phyloP scores from a whole-genome alignment of 2,329 filamentous ascomycete genomes.

The Aspergillus pseudoterreus region DNA sequence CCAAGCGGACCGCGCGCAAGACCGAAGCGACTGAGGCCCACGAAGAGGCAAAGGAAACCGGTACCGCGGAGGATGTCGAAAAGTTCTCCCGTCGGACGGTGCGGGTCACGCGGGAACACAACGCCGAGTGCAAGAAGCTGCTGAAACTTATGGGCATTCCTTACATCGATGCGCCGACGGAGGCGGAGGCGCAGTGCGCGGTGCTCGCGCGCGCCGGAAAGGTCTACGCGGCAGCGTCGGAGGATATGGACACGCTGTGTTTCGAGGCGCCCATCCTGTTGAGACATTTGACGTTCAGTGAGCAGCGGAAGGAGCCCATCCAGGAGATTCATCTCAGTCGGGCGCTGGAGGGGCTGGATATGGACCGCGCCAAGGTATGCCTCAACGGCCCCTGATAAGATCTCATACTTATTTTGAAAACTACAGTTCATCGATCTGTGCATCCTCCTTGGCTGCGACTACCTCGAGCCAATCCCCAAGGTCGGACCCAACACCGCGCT shows the following conservation, averaged over 20 bases:
- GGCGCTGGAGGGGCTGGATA: slow-evolving; percentile 78
- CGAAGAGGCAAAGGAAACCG: slow-evolving; percentile 95
- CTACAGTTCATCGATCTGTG: slow-evolving; percentile 91
- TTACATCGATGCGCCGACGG: slow-evolving; percentile 90
- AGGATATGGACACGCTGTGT: slow-evolving; percentile 98
- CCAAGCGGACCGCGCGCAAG: slow-evolving; percentile 93
- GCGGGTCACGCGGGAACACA: slow-evolving; percentile 92
- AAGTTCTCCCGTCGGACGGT: slow-evolving; percentile 95
- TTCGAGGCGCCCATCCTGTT: slow-evolving; percentile 90
- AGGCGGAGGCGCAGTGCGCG: slow-evolving; percentile 96
- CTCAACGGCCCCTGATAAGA: too few relatives aligned
- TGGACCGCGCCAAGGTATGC: slow-evolving; percentile 77
- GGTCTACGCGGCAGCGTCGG: slow-evolving; percentile 92
- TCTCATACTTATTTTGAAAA: slow-evolving; percentile 12
- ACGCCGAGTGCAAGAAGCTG: slow-evolving; percentile 85
- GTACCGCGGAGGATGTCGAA: slow-evolving; percentile 95
- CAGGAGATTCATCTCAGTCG: slow-evolving; percentile 88
- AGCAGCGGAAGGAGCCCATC: slow-evolving; percentile 96
- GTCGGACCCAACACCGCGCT: slow-evolving; percentile 87
- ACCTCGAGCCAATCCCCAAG: slow-evolving; percentile 93
- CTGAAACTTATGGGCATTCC: slow-evolving; percentile 95
- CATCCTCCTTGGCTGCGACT: slow-evolving; percentile 95
- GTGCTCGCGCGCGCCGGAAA: slow-evolving; percentile 85
- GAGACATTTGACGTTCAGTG: slow-evolving; percentile 91
- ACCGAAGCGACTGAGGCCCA: slow-evolving; percentile 83